Evolutionary conservation across 2,329 filamentous ascomycete species (phyloP).

Genomic region (Penicillium psychrosexuale): DNA sequence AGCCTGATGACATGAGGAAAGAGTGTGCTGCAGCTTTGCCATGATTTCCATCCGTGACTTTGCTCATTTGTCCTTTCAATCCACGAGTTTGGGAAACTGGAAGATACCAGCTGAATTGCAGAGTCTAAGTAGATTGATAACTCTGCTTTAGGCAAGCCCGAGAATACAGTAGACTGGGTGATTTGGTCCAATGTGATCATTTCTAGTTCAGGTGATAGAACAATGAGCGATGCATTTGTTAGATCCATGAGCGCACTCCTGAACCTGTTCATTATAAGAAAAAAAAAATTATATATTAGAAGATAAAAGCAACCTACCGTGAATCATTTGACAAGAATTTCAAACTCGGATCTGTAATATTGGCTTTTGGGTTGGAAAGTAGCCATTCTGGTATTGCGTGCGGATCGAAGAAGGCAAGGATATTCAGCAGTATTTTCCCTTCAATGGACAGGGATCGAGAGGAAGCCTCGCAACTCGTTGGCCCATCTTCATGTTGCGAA

Average conservation of each 20-base stretch:
- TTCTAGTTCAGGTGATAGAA: neutral
- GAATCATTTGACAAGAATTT: neutral
- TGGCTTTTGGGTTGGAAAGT: neutral
- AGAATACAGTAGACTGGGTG: neutral
- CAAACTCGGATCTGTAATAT: neutral
- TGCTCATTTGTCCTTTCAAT: neutral
- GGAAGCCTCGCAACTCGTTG: neutral
- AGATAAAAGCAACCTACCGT: too few relatives aligned
- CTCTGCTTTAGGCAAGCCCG: neutral
- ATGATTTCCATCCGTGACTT: neutral
- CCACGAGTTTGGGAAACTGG: neutral
- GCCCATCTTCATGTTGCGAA: neutral
- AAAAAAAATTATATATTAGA: too few relatives aligned
- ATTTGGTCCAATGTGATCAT: neutral
- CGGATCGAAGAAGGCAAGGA: neutral
- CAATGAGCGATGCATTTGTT: neutral
- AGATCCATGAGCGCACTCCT: neutral
- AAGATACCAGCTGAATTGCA: neutral
- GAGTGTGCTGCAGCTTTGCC: neutral
- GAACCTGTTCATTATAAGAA: too few relatives aligned
- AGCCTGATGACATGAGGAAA: neutral
- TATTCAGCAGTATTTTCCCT: neutral
- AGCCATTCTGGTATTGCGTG: neutral
- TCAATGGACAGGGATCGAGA: neutral
- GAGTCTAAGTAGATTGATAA: neutral